Base-by-base conservation (phyloP, 176 grass and related monocot species). In the Tuctoria greenei region DNA sequence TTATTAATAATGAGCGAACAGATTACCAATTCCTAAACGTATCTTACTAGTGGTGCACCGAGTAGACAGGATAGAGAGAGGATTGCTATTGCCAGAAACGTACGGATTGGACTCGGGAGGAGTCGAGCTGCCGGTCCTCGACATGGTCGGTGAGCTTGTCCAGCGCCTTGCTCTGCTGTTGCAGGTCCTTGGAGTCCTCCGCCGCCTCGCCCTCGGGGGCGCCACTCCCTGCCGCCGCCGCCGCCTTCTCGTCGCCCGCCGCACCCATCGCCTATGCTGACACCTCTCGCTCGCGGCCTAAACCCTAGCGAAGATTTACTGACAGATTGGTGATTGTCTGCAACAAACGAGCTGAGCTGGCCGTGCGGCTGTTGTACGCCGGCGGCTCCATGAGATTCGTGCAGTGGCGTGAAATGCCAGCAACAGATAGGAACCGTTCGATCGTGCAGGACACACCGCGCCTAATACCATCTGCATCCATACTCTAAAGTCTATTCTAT, bases 161-260 rank as follows among this genome's bases (percentile, higher is more conserved):
- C 26, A 99, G 89, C 56, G 95, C 95, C 83, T 99, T 99, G 84
- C 95, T 99, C 87, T 99, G 95, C 85, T 99, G 91, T 84, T 95
- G 95, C 67, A 90, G 69, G 59, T 89, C 86, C 92, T 91, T 95
- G 39, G 92, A 95, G 71, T 90, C 78, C 71, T 35, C 81, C 36
- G 60, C 63, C 12, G 45, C 79, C 13, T 85, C 79, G 63, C 63
- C 88, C 79, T 61, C 62, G 26, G 83, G 13, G 18, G 27, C 61
- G 6, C 36, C 64, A 38, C 72, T 76, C 39, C 34, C 88, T 57
- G 18, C 74, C 21, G 72, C 84, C 4, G 69, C 80, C 57, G 79
- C 52, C 1, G 52, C 84, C 77, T 57, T 75, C 76, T 85, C 95
- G 63, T 83, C 86, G 61, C 45, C 79, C 61, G 61, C 79, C 66